A percentile compares a stretch with the other conserved stretches of the same genome.
These are phyloP conservation scores for Lactifluus volemus DNA, from an alignment of 768 basidiomycete genomes.

Conservation along the genomic window DNA sequence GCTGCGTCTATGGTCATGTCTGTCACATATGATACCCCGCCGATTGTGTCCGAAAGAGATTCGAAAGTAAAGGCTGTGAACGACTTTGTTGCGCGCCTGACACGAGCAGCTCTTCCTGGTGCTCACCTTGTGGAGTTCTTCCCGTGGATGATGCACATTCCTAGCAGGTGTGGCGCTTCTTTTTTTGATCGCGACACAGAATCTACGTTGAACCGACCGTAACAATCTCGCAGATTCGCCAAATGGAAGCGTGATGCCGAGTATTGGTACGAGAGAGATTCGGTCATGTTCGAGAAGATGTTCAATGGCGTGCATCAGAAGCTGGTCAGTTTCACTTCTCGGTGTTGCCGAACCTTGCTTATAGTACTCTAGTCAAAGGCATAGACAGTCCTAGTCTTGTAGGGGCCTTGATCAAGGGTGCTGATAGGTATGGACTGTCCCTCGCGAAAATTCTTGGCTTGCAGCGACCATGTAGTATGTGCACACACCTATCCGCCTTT, in stretches of 20 bases:
- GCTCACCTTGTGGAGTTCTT: conserved; percentile 18
- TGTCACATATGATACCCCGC: conserved; percentile 12
- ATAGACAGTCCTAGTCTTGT: conserved; percentile 9
- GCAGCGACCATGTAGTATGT: conserved; percentile 8
- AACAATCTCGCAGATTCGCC: conserved; percentile 1
- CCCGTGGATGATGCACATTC: conserved; percentile 19
- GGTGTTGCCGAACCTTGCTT: not conserved
- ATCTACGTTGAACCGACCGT: not conserved
- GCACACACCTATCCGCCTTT: not conserved
- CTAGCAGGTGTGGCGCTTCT: not conserved
- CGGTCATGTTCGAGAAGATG: conserved; percentile 12
- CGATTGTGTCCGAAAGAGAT: conserved; percentile 8
- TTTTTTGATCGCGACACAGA: not conserved
- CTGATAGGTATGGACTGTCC: conserved; percentile 7
- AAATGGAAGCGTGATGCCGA: conserved; percentile 21
- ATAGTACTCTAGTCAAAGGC: conserved; percentile 4
- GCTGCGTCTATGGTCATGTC: conserved; percentile 17
- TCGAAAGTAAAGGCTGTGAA: conserved; percentile 11
- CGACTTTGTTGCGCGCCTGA: conserved; percentile 12
- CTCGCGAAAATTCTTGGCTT: conserved; percentile 4
- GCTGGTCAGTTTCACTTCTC: not conserved
- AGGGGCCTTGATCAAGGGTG: conserved; percentile 6
- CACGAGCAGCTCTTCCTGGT: conserved; percentile 15
- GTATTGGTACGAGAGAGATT: conserved; percentile 17
- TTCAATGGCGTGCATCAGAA: conserved; percentile 9